A percentile compares a stretch with the other conserved stretches of the same genome.
Conservation (phyloP, 2,329 filamentous ascomycete species). For the Furcasterigmium sp. region DNA sequence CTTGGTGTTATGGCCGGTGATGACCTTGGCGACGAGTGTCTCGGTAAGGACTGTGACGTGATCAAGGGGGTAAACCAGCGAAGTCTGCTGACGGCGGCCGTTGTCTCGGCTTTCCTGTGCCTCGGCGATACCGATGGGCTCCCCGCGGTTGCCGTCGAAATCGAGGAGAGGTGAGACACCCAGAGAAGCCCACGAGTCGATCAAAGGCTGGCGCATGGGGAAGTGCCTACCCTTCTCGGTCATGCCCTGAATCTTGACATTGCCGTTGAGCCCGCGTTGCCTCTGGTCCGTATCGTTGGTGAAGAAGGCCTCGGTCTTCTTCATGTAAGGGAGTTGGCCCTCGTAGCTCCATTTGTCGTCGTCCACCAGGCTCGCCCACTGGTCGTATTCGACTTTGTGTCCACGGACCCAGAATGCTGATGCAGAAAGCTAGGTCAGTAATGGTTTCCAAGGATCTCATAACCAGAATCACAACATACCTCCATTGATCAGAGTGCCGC, state of each 20-base stretch:
- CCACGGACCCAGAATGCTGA: conserved; percentile 33
- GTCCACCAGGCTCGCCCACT: conserved; percentile 27
- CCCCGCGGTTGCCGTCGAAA: conserved; percentile 20
- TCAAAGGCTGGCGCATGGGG: conserved; percentile 27
- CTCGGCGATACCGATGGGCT: conserved; percentile 25
- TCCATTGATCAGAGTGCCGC: conserved; percentile 33
- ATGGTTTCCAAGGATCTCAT: neutral
- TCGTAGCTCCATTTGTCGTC: conserved; percentile 40
- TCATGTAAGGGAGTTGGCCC: conserved; percentile 39
- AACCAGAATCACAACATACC: conserved; percentile 11
- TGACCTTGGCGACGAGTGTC: conserved; percentile 15
- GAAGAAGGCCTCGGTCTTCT: conserved; percentile 28
- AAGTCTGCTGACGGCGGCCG: conserved; percentile 17
- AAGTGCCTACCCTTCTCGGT: conserved; percentile 26
- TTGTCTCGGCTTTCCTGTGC: conserved; percentile 19
- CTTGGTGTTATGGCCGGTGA: conserved; percentile 6
- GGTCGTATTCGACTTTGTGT: conserved; percentile 35
- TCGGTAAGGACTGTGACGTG: conserved; percentile 18
- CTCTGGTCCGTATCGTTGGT: conserved; percentile 19
- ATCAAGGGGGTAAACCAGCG: conserved; percentile 17
- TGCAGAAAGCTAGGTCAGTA: neutral
- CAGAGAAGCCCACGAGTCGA: conserved; percentile 33
- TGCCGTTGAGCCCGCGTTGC: conserved; percentile 32
- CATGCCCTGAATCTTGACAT: conserved; percentile 24
- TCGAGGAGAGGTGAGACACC: conserved; percentile 21